Evolutionary conservation across 176 grass and related monocot species (phyloP), one percentile per base, ranked within the genome.

Genomic region (Panicum miliaceum): DNA sequence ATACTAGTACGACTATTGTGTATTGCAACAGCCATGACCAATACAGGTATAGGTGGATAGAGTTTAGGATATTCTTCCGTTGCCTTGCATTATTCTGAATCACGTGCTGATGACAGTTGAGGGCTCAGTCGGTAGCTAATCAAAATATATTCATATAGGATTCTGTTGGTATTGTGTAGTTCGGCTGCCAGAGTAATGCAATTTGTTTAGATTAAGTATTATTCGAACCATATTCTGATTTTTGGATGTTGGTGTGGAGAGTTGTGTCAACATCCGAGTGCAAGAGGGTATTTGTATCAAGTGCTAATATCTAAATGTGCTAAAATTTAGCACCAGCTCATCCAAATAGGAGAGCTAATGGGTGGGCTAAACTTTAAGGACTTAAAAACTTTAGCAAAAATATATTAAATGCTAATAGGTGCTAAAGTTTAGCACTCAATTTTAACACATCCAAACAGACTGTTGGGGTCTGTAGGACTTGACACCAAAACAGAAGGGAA

Each of bases 51-150:
- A 63, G 1, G 25, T 0, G 2, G 15, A 12, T 18, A 74, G 29
- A 51, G 18, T 34, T 19, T 73, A 32, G 25, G 45, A 34, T 73
- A 34, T 62, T 62, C 25, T 62, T 62, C 25, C 23, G 6, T 62
- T 29, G 12, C 54, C 8, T 73, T 53, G 56, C 22, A 75, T 65
- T 67, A 35, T 12, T 57, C 48, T 7, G 22, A 20, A 34, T 12
- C 82, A 43, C 35, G 73, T 68, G 82, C 73, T 6, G 59, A 29
- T 56, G 73, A 57, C 63, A 56, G 62, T 84, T 67, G 23, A 45
- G 18, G 29, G 57, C 4, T 58, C 62, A 84, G 35, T 6, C 45
- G 19, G 46, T 6, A 35, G 15, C n/a, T 23, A 57, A 77, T 15
- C 22, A 34, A 45, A 57, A 22, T 18, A 12, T 14, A 43, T 43